These are phyloP conservation scores for Coemansia sp. DNA, from an alignment of 192 early-diverging fungal species.

Conservation along the genomic window DNA sequence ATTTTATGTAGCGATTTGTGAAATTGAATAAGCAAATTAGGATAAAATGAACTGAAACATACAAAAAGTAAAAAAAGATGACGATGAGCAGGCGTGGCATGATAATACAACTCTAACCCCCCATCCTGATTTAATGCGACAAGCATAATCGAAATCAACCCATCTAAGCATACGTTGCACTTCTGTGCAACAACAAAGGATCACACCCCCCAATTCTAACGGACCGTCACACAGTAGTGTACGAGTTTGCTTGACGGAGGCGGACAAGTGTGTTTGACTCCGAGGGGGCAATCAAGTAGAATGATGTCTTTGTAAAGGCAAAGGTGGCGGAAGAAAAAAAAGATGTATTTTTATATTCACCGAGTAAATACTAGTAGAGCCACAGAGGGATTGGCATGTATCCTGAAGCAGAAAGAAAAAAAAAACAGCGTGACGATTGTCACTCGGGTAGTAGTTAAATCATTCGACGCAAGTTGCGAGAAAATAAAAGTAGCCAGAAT, in stretches of 20 bases:
- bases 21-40: background rate
- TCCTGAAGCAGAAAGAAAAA: background rate
- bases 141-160: no score
- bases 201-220: background rate
- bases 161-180: background rate
- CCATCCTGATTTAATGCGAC: background rate
- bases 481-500: background rate
- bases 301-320: background rate
- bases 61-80: background rate
- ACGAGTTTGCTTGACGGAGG: background rate
- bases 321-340: background rate
- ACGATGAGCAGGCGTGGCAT: background rate
- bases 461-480: background rate
- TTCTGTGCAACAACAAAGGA: background rate
- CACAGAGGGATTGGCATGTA: conserved; percentile 6
- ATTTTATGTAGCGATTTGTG: conserved; percentile 1
- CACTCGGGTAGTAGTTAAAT: background rate
- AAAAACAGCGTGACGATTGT: background rate
- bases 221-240: background rate
- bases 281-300: background rate
- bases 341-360: background rate
- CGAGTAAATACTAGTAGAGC: background rate
- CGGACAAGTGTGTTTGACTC: background rate
- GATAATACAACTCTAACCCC: background rate
- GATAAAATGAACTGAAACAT: background rate